Evolutionary conservation across 2,329 filamentous ascomycete species (phyloP).

Genomic region (Blastomyces emzantsi): DNA sequence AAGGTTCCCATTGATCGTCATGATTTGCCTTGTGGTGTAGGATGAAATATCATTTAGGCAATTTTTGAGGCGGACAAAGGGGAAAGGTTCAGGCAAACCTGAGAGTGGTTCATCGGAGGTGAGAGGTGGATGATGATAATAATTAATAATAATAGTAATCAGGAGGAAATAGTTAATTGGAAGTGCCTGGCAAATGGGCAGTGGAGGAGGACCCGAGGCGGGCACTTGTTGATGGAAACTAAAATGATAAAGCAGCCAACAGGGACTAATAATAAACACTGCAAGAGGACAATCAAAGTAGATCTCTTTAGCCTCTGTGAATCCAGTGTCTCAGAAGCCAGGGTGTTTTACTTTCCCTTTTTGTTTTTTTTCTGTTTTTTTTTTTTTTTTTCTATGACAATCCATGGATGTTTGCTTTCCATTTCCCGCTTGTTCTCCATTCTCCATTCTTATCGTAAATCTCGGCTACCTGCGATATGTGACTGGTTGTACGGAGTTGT

Average conservation of each 20-base stretch:
- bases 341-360: not conserved
- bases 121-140: too few species aligned
- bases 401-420: not conserved
- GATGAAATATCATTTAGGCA: not conserved
- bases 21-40: too few species aligned
- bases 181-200: too few species aligned
- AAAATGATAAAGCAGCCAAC: not conserved
- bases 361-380: not conserved
- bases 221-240: not conserved
- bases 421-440: not conserved
- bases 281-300: not conserved
- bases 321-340: not conserved
- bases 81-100: not conserved
- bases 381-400: not conserved
- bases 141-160: too few species aligned
- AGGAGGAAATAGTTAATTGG: too few species aligned
- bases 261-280: not conserved
- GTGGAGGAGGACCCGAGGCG: too few species aligned
- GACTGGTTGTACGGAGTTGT: not conserved
- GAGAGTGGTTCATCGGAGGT: too few species aligned
- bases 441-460: not conserved
- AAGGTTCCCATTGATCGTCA: too few species aligned
- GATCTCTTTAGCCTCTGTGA: slow-evolving; percentile 1
- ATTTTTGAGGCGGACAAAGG: not conserved
- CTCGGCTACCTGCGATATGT: not conserved